Percentiles rank a stretch among this genome's conserved stretches.
Conservation (phyloP, 1,284 basidiomycete genomes). For the Cryptococcus sp. region DNA sequence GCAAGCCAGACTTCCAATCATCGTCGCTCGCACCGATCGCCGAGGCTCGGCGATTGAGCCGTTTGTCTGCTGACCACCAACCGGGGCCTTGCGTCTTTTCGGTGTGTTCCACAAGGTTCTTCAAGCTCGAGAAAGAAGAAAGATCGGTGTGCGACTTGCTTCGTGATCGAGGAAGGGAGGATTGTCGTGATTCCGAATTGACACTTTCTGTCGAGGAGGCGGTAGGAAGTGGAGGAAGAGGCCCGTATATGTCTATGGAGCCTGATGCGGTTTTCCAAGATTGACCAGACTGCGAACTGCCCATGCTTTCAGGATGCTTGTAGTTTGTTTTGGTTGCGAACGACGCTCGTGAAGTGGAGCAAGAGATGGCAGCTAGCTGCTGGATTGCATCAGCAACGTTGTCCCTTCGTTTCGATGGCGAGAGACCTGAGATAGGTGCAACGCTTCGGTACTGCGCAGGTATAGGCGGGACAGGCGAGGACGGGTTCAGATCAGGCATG, state of each 20-base stretch:
- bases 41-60: neutral
- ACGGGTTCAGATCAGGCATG: conserved; percentile 3
- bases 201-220: conserved; percentile 3
- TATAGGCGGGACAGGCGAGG: neutral
- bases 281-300: conserved; percentile 3
- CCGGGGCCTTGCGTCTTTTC: conserved; percentile 28
- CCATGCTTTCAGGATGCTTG: conserved; percentile 1
- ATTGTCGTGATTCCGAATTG: neutral
- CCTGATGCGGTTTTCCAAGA: conserved; percentile 12
- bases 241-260: neutral
- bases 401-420: neutral
- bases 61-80: conserved; percentile 28
- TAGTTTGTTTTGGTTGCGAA: neutral
- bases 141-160: conserved; percentile 24
- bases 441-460: neutral
- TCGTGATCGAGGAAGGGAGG: conserved; percentile 11
- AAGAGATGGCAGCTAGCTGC: no score
- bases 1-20: conserved; percentile 3
- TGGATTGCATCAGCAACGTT: neutral
- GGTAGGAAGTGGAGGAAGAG: neutral
- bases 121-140: conserved; percentile 13
- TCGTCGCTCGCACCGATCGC: neutral
- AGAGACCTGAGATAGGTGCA: no score
- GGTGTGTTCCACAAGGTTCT: conserved; percentile 24
- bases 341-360: neutral